Base-by-base conservation (phyloP, 768 basidiomycete species). In the Boletus fagicola region DNA sequence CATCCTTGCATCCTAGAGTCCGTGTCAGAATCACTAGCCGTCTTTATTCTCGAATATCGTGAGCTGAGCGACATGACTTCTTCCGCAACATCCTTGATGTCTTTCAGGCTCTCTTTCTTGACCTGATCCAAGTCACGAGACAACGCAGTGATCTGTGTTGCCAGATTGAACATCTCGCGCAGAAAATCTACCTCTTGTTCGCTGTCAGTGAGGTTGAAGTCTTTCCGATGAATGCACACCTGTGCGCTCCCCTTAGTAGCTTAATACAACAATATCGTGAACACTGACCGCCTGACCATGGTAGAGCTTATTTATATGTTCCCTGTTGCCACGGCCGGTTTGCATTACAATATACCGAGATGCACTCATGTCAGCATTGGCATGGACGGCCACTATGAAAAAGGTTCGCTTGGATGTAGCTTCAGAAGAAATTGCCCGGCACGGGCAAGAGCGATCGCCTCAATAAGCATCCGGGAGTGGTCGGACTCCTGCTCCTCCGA, bases 151-250 rank as follows among this genome's bases (percentile, higher is more conserved):
- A 58, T 20, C 24, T 36, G 18, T 20, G 35, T 40, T 0, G 33
- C 40, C 12, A 62, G 42, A 48, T 63, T 63, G 30, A 49, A 63
- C 61, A 62, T 51, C 39, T 54, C 62, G 1, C 52, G 38, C 31
- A 62, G 46, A 18, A 62, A 58, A 35, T 58, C 26, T 6, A 45
- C 39, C n/a, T 26, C 31, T 7, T 48, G 31, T 0, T 49, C 30
- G 4, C 8, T 20, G 0, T 5, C 9, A 1, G 18, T 36, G 28
- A 61, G 51, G 16, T 45, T 4, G 3, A 53, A 57, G 22, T 30
- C 8, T 40, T 42, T 49, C 20, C 18, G 42, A 16, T 22, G 12
- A 13, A 62, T 50, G 22, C 20, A 53, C 7, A 62, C 59, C 43
- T 51, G 33, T 33, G 15, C 10, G 18, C 16, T 12, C 13, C 30